Base-by-base conservation (phyloP, 345 rosid species). In the Moricandia arvensis region DNA sequence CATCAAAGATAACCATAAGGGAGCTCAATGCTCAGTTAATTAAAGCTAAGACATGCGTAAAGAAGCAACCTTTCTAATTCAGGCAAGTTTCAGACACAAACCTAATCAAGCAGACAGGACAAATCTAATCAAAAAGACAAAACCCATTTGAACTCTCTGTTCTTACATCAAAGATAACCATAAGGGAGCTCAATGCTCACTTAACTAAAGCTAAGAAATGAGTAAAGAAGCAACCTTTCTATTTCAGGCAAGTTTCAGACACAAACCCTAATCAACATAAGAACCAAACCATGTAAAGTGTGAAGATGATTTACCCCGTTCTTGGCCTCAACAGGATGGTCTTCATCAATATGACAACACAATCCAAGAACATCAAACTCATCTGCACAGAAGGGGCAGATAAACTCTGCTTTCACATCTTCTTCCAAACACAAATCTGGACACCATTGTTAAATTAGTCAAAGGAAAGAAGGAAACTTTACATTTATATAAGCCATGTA, bases 281-380 rank as follows among this genome's bases (percentile, higher is more conserved):
- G 45, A 30, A 38, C 8, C 18, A 30, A n/a, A 24, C 8, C 29
- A 24, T 5, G 29, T 58, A 6, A 69, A 59, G 31, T 38, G 16
- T 71, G 75, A 72, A 31, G 59, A 68, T 18, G n/a, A 30, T 66
- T 55, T 87, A 88, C 97, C 94, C 96, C 98, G 70, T 91, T 91
- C 81, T 69, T 90, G 78, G 96, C 87, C 75, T 91, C 97, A 71
- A 84, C 61, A 24, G 93, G 91, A 81, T 94, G 97, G 60, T 89
- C 88, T 35, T 91, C 97, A 30, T 91, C 97, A 71, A 94, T 89
- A 78, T 91, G 98, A 68, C 96, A 87, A 82, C 98, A 94, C 81
- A 94, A 82, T 35, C 95, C 96, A 65, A 90, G 87, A 34, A 94
- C 87, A 78, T 94, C 97, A 69, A 87, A 90, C 72, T 87, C 90